phyloP scores from a whole-genome alignment of 805 yeast species.

The Candida michaelii region DNA sequence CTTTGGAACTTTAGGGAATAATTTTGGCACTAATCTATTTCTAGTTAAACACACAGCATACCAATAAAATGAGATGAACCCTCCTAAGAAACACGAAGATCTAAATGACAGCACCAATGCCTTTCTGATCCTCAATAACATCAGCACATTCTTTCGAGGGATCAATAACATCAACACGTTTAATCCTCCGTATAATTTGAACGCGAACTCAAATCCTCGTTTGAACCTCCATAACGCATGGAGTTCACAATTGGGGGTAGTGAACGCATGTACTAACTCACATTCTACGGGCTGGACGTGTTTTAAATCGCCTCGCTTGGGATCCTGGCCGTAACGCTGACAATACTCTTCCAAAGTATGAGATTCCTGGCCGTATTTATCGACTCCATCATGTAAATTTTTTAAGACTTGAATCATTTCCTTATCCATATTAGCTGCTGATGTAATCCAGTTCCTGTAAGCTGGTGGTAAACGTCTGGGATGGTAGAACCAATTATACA shows the following conservation, averaged over 20 bases:
- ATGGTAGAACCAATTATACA: conserved; percentile 39
- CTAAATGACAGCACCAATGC: conserved; percentile 31
- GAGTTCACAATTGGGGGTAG: conserved; percentile 40
- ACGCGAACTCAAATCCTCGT: conserved; percentile 42
- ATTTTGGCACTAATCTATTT: conserved; percentile 36
- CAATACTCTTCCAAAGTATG: conserved; percentile 33
- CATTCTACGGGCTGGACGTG: conserved; percentile 37
- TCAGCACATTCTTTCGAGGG: conserved; percentile 19
- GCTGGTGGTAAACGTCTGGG: conserved; percentile 44
- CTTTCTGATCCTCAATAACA: conserved; percentile 17
- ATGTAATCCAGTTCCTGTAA: conserved; percentile 48
- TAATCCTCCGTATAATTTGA: conserved; percentile 42
- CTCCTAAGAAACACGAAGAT: conserved; percentile 44
- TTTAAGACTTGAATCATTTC: conserved; percentile 35
- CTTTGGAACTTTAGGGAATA: conserved; percentile 36
- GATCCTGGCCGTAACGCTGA: conserved; percentile 32
- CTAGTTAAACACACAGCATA: conserved; percentile 48
- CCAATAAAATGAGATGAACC: conserved; percentile 45
- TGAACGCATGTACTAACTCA: conserved; percentile 40
- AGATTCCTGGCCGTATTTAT: conserved; percentile 38
- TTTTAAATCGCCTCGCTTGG: conserved; percentile 24
- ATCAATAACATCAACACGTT: conserved; percentile 32
- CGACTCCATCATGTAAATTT: conserved; percentile 26
- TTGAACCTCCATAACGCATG: conserved; percentile 47
- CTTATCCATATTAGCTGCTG: conserved; percentile 48